Percentiles rank a stretch among this genome's conserved stretches.
Conservation (phyloP, 495 filamentous ascomycete genomes). For the Penicillium bialowiezense region DNA sequence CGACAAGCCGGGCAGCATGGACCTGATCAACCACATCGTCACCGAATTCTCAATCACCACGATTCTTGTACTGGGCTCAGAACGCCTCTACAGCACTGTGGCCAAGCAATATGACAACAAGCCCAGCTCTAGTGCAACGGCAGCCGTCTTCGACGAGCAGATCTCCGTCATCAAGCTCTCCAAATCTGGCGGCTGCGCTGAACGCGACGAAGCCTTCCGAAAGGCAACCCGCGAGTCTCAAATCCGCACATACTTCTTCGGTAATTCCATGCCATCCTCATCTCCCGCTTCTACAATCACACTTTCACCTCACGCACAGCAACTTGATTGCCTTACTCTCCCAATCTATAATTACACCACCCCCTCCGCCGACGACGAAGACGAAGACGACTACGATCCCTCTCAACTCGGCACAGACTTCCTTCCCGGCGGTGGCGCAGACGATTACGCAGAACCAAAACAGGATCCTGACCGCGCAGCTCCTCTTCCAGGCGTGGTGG, state of each 20-base stretch:
- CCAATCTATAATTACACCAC: constrained; percentile 63
- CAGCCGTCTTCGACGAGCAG: constrained; percentile 49
- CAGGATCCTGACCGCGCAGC: constrained; percentile 21
- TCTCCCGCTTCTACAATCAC: constrained; percentile 55
- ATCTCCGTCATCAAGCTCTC: constrained; percentile 75
- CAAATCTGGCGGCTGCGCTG: constrained; percentile 85
- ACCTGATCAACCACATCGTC: constrained; percentile 76
- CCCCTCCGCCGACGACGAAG: constrained; percentile 41
- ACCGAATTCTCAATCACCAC: constrained; percentile 84
- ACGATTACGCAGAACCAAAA: constrained; percentile 23
- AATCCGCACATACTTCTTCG: constrained; percentile 93
- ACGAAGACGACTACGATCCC: constrained; percentile 46
- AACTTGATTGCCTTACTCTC: constrained; percentile 69
- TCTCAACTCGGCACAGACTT: constrained; percentile 40
- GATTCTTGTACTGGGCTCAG: constrained; percentile 80
- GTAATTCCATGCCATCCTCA: constrained; percentile 47
- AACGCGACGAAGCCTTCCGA: constrained; percentile 73
- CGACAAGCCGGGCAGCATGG: constrained; percentile 61
- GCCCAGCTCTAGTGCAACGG: constrained; percentile 50
- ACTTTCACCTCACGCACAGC: constrained; percentile 80
- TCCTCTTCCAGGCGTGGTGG: constrained; percentile 23
- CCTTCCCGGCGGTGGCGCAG: constrained; percentile 41
- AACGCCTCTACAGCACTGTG: constrained; percentile 76
- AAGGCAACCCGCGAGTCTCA: constrained; percentile 66
- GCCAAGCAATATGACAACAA: constrained; percentile 66